Percentiles rank a stretch among this genome's conserved stretches.
These are phyloP conservation scores for Henckelia pumila DNA, from an alignment of 257 asterid species.

Conservation along the genomic window DNA sequence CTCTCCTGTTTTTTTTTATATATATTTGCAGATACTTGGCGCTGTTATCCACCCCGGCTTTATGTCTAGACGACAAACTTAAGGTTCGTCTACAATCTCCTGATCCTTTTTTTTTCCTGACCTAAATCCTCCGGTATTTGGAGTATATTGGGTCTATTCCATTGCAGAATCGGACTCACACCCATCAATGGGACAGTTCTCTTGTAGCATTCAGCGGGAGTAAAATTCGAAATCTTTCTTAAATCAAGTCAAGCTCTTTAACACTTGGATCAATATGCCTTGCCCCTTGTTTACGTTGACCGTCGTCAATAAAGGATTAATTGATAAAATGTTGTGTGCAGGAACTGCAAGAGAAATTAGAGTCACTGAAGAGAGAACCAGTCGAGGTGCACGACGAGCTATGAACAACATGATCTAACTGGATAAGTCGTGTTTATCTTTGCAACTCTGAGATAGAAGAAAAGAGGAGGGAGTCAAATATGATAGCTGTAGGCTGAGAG, in stretches of 20 bases:
- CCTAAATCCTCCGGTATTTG: too few relatives aligned
- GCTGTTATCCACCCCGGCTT: slow-evolving; percentile 75
- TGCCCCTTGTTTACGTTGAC: too few relatives aligned
- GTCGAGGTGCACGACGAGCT: slow-evolving; percentile 70
- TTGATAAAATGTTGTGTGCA: slow-evolving; percentile 23
- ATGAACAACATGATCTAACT: slow-evolving; percentile 26
- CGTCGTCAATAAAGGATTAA: too few relatives aligned
- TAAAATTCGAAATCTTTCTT: not conserved
- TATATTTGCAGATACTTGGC: slow-evolving; percentile 63
- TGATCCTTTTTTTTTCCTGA: not conserved
- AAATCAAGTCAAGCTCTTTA: not conserved
- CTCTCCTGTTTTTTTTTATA: not conserved
- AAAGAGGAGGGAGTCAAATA: not conserved
- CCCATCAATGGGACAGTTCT: not conserved
- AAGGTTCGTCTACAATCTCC: slow-evolving; percentile 43
- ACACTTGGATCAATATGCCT: not conserved
- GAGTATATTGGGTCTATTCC: too few relatives aligned
- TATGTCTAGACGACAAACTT: slow-evolving; percentile 72
- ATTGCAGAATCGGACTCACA: too few relatives aligned
- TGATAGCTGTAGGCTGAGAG: not conserved
- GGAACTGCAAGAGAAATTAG: slow-evolving; percentile 81
- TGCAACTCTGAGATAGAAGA: not conserved
- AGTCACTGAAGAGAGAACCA: slow-evolving; percentile 55
- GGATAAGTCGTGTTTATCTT: not conserved
- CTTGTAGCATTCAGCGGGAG: not conserved